These are phyloP conservation scores for Acer yangbiense DNA, from an alignment of 345 rosid species.

Conservation along the genomic window DNA sequence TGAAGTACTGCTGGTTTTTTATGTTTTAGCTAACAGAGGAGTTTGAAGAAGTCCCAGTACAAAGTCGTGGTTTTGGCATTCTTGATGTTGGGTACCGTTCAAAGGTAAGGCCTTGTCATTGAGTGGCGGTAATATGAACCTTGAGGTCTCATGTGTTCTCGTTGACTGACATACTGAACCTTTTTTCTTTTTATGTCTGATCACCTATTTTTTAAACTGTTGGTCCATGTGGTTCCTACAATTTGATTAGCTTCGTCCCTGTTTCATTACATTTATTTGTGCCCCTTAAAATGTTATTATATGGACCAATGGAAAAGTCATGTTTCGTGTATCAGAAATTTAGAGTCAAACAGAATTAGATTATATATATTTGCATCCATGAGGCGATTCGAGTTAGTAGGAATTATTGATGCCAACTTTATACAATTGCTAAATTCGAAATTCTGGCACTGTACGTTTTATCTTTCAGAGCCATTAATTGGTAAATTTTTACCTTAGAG, in stretches of 20 bases:
- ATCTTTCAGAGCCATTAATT: not conserved
- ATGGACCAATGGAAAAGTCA: not conserved
- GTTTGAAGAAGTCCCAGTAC: constrained; percentile 83
- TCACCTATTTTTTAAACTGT: not conserved
- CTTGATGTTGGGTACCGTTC: constrained; percentile 96
- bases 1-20: constrained; percentile 10
- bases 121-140: not conserved
- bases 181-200: not conserved
- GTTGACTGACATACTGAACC: not conserved
- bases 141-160: not conserved
- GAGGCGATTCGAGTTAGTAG: not conserved
- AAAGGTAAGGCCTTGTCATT: constrained; percentile 43
- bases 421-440: not conserved
- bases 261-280: not conserved
- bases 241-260: not conserved
- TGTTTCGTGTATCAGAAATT: not conserved
- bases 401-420: not conserved
- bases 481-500: not conserved
- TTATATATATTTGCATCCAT: not conserved
- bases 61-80: constrained; percentile 97
- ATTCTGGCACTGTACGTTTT: not conserved
- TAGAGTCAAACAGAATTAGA: not conserved
- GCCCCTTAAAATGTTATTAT: not conserved
- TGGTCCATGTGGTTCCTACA: not conserved
- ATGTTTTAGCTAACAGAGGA: constrained; percentile 68